Evolutionary conservation across 768 basidiomycete species (phyloP).

Genomic region (Cubamyces sp.): DNA sequence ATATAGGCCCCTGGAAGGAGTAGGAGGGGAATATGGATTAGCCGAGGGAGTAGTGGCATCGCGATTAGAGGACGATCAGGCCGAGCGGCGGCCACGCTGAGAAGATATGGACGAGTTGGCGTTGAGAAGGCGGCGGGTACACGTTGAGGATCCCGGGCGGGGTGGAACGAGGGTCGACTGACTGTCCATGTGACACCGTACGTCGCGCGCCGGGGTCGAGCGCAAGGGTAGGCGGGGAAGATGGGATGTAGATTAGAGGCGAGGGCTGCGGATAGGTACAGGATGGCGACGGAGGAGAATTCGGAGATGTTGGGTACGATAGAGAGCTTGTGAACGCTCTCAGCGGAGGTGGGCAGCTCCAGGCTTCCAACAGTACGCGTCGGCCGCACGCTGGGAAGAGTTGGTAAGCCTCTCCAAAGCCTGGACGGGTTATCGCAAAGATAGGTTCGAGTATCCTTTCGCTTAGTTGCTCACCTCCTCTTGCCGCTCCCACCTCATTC

Average conservation of each 20-base stretch:
- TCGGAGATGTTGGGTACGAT: neutral
- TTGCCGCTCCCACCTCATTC: too few species aligned
- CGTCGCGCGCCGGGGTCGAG: too few species aligned
- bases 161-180: constrained; percentile 3
- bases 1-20: constrained; percentile 10
- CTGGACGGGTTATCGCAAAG: neutral
- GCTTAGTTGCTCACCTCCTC: too few species aligned
- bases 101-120: constrained; percentile 7
- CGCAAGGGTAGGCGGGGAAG: too few species aligned
- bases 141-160: neutral
- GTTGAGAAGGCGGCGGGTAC: neutral
- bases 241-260: too few species aligned
- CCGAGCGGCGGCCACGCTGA: constrained; percentile 17
- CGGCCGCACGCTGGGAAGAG: constrained; percentile 17
- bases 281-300: neutral
- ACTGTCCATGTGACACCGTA: constrained; percentile 12
- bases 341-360: neutral
- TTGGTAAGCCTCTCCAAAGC: constrained; percentile 6
- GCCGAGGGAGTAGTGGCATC: constrained; percentile 14
- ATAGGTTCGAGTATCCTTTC: too few species aligned
- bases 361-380: neutral
- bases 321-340: constrained; percentile 10
- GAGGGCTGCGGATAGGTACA: constrained; percentile 6
- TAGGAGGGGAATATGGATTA: constrained; percentile 9
- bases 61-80: constrained; percentile 19